Evolutionary conservation across 1,139 yeast genomes (phyloP).

Genomic region (Torulaspora pretoriensis): DNA sequence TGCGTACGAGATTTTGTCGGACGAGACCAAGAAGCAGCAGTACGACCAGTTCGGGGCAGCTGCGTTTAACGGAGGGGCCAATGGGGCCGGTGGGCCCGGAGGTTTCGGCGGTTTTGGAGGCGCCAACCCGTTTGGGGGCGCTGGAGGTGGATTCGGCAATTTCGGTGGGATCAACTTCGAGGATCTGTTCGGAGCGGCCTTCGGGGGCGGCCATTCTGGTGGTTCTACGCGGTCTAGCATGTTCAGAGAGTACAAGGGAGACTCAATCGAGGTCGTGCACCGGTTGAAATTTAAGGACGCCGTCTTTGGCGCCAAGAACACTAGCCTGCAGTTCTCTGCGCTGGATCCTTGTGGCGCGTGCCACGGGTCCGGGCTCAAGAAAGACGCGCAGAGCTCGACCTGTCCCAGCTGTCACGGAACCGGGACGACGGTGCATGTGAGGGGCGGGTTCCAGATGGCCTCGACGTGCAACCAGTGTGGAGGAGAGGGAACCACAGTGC

Average conservation of each 20-base stretch:
- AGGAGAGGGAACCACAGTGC: conserved; percentile 81
- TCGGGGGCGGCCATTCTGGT: conserved; percentile 45
- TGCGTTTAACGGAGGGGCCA: conserved; percentile 59
- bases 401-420: conserved; percentile 91
- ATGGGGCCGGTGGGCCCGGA: conserved; percentile 67
- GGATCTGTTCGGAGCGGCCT: conserved; percentile 80
- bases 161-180: conserved; percentile 64
- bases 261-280: conserved; percentile 76
- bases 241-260: conserved; percentile 79
- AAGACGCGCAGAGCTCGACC: conserved; percentile 69
- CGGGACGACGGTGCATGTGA: conserved; percentile 83
- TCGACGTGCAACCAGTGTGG: conserved; percentile 85
- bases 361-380: conserved; percentile 77
- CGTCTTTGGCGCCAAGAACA: conserved; percentile 66
- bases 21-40: conserved; percentile 80
- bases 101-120: conserved; percentile 41
- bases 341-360: conserved; percentile 77
- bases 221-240: conserved; percentile 35
- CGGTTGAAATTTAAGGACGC: conserved; percentile 81
- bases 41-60: conserved; percentile 89
- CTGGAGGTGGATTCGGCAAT: conserved; percentile 38
- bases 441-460: conserved; percentile 96
- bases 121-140: conserved; percentile 47
- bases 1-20: conserved; percentile 87
- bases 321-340: conserved; percentile 66